These are phyloP conservation scores for Chlorella sp. DNA, from an alignment of 139 green algal species.

Conservation along the genomic window DNA sequence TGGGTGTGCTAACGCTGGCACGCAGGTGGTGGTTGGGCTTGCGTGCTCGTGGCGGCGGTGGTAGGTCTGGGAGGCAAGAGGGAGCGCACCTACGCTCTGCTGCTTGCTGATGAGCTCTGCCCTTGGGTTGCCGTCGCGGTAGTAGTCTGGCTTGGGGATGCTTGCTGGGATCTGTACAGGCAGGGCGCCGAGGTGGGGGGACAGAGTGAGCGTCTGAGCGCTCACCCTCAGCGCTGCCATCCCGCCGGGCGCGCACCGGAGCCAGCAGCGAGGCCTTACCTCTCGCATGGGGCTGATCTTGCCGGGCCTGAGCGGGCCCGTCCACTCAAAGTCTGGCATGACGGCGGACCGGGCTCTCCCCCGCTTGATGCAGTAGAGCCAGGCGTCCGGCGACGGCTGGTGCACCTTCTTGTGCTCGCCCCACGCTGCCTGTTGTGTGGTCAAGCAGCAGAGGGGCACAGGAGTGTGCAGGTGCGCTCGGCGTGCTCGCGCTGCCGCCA, in stretches of 20 bases:
- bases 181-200: too few species aligned
- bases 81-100: conserved; percentile 48
- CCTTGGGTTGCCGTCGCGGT: conserved; percentile 43
- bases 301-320: conserved; percentile 72
- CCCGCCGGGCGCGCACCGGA: too few species aligned
- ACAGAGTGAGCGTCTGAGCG: too few species aligned
- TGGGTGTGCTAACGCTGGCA: too few species aligned
- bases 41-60: too few species aligned
- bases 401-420: conserved; percentile 75
- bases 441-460: too few species aligned
- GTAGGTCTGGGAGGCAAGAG: too few species aligned
- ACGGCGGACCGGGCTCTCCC: conserved; percentile 45
- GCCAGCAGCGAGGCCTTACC: too few species aligned
- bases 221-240: too few species aligned
- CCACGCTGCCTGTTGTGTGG: conserved; percentile 75
- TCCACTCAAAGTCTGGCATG: conserved; percentile 82
- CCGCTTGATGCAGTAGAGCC: conserved; percentile 69
- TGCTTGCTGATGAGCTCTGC: conserved; percentile 72
- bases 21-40: too few species aligned
- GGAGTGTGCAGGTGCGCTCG: too few species aligned
- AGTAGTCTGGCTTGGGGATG: conserved; percentile 71
- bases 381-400: conserved; percentile 45
- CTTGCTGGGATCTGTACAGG: conserved; percentile 58
- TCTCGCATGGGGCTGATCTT: conserved; percentile 57
- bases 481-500: too few species aligned